Base-by-base conservation (phyloP, 2,329 filamentous ascomycete genomes). In the Exserohilum turcica region DNA sequence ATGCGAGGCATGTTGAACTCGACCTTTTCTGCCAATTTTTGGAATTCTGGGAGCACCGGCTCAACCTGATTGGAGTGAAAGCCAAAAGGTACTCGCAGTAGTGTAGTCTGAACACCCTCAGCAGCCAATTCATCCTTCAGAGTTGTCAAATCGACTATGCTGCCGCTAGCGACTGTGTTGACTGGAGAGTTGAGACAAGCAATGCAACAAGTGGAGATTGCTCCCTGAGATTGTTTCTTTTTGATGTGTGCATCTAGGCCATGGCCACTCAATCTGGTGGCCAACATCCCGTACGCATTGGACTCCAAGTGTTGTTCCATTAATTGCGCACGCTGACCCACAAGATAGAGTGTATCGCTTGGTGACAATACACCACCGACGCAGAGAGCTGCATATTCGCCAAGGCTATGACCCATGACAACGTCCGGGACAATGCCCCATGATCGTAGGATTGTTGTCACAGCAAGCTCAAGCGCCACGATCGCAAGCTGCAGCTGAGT, bases 1-100 rank as follows among this genome's bases (percentile, higher is more conserved):
- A 66, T 32, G 5, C 15, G 3, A 49, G 60, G 15, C 10, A 16
- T 9, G 54, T 21, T 46, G 56, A 63, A 10, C 27, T 19, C 13
- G 49, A 10, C 67, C 59, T 31, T 27, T 19, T 24, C 19, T 7
- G 32, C 37, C 4, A 43, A 7, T 18, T 43, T 13, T 24, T 74
- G 68, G 33, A 79, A 76, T 4, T 66, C 66, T 3, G 74, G 70
- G 5, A 80, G 63, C 3, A 81, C 77, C 10, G 78, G 75, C 6
- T 80, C 74, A 33, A 79, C 50, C 28, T 59, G 56, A 10, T 43
- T 35, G 9, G 63, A 61, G 44, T 65, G 61, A 38, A 60, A 65
- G 1, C 57, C 61, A 37, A 50, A 65, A 2, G 61, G 35, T 7
- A 65, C 48, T 21, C 61, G 43, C 3, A 64, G 50, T 9, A 13